phyloP scores from a whole-genome alignment of 2,329 filamentous ascomycete species.

The Torrubiellomyces zombiae region DNA sequence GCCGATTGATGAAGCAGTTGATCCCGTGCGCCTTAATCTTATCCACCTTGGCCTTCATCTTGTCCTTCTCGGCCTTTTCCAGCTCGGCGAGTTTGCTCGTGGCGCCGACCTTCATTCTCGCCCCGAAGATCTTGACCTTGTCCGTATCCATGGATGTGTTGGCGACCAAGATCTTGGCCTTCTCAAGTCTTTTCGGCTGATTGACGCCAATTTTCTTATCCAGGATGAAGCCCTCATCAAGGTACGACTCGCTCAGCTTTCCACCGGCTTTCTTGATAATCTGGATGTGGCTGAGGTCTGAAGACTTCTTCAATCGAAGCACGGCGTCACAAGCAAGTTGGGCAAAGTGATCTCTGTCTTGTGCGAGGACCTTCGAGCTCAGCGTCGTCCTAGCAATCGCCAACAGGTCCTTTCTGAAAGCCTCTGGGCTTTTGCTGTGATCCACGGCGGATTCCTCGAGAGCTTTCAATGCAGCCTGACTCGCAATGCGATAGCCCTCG shows the following conservation, averaged over 20 bases:
- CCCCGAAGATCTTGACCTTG: conserved; percentile 99
- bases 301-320: conserved; percentile 72
- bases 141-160: conserved; percentile 99
- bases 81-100: conserved; percentile 96
- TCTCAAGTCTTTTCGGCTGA: conserved; percentile 92
- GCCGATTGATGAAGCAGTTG: conserved; percentile 99
- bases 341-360: conserved; percentile 86
- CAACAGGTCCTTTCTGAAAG: conserved; percentile 78
- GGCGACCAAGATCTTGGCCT: conserved; percentile 93
- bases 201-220: conserved; percentile 99
- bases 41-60: conserved; percentile 99
- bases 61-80: conserved; percentile 94
- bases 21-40: conserved; percentile 98
- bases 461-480: conserved; percentile 68
- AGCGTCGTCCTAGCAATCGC: conserved; percentile 89
- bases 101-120: conserved; percentile 87
- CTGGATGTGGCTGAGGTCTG: conserved; percentile 93
- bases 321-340: conserved; percentile 83
- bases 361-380: conserved; percentile 90
- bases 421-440: conserved; percentile 66
- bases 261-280: conserved; percentile 99
- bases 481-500: conserved; percentile 96
- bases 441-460: conserved; percentile 75
- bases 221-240: conserved; percentile 95
- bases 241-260: conserved; percentile 92